Evolutionary conservation across 164 flowering plant species (phyloP).

Genomic region (Sedum album): DNA sequence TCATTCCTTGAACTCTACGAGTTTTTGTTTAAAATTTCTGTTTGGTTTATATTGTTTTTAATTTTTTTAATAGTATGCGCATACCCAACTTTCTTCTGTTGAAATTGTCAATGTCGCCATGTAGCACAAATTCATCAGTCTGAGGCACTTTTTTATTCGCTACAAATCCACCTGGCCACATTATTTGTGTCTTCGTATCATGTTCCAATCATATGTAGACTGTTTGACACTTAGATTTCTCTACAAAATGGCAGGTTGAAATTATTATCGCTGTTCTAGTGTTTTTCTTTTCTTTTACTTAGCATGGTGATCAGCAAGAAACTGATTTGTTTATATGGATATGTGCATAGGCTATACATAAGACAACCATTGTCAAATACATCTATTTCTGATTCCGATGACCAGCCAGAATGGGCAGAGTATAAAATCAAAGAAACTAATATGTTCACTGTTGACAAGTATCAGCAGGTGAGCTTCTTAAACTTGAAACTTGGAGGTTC

Average conservation of each 20-base stretch:
- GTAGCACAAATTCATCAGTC: background rate
- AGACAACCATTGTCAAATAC: conserved; percentile 63
- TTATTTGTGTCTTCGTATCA: background rate
- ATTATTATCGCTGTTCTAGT: background rate
- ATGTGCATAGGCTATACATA: conserved; percentile 59
- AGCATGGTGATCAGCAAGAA: background rate
- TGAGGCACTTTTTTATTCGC: background rate
- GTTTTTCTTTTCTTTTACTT: background rate
- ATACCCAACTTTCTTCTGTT: background rate
- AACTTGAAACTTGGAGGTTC: background rate
- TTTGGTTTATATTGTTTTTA: background rate
- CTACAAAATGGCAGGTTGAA: background rate
- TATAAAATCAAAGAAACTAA: conserved; percentile 93
- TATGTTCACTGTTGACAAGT: conserved; percentile 92
- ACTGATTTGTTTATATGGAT: background rate
- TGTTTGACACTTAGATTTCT: background rate
- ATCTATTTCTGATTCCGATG: conserved; percentile 37
- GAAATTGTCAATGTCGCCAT: no score
- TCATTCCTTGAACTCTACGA: background rate
- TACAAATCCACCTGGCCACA: background rate
- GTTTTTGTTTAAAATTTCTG: background rate
- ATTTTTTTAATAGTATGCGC: background rate
- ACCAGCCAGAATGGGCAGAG: conserved; percentile 81
- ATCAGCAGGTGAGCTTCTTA: conserved; percentile 72
- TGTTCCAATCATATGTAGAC: background rate